Evolutionary conservation across 2,329 filamentous ascomycete genomes (phyloP).

Genomic region (Talaromyces sp.): DNA sequence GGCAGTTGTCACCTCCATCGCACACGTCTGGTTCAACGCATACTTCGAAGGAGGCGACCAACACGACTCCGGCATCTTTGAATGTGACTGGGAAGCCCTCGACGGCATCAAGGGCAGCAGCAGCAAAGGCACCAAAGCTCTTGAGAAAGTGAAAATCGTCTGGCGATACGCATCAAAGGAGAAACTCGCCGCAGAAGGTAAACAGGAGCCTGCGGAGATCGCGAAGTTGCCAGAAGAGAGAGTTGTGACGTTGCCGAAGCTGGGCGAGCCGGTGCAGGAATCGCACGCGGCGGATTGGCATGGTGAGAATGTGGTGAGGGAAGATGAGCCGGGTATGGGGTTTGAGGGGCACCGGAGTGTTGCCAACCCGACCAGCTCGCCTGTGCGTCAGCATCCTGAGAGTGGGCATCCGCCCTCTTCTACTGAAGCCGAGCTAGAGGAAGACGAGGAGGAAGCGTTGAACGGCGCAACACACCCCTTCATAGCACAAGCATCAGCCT

Average conservation of each 20-base stretch:
- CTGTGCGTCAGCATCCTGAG: neutral
- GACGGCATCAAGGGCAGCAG: slow-evolving; percentile 91
- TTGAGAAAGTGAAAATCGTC: slow-evolving; percentile 79
- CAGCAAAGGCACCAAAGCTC: slow-evolving; percentile 74
- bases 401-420: neutral
- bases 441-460: slow-evolving; percentile 21
- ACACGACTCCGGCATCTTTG: slow-evolving; percentile 67
- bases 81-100: slow-evolving; percentile 72
- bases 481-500: slow-evolving; percentile 18
- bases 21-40: slow-evolving; percentile 95
- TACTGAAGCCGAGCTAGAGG: neutral
- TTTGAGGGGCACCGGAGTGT: slow-evolving; percentile 20
- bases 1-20: slow-evolving; percentile 87
- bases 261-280: slow-evolving; percentile 68
- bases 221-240: slow-evolving; percentile 28
- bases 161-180: slow-evolving; percentile 59
- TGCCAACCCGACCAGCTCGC: slow-evolving; percentile 8
- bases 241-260: slow-evolving; percentile 62
- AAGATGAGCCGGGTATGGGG: slow-evolving; percentile 10
- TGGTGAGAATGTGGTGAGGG: slow-evolving; percentile 44
- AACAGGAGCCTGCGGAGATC: slow-evolving; percentile 19
- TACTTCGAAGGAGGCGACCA: slow-evolving; percentile 83
- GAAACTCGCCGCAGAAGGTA: slow-evolving; percentile 15
- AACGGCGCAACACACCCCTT: slow-evolving; percentile 15
- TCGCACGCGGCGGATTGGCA: slow-evolving; percentile 71